Conservation (phyloP, 305 asterid species). For the Ruellia speciosa region DNA sequence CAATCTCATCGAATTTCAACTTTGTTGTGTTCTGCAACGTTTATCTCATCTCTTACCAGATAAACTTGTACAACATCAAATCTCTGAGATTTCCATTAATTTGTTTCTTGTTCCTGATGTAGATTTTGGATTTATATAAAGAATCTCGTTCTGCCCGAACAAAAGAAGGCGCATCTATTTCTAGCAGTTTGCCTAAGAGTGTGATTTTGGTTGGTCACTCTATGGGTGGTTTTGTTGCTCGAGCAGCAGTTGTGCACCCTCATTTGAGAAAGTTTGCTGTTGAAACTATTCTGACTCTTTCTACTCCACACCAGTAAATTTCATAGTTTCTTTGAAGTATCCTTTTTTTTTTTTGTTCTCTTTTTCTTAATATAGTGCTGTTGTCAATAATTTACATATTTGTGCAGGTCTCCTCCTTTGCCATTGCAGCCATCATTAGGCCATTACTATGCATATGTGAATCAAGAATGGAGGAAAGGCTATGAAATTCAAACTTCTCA, state of each 20-base stretch:
- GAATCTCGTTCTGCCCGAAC: constrained; percentile 54
- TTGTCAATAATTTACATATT: constrained; percentile 14
- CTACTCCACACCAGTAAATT: constrained; percentile 91
- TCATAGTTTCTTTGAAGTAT: constrained; percentile 13
- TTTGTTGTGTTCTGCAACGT: not conserved
- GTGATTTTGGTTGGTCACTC: constrained; percentile 98
- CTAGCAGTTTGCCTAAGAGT: constrained; percentile 61
- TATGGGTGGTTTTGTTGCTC: constrained; percentile 99
- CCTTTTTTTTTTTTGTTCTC: constrained; percentile 6
- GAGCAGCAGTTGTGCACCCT: constrained; percentile 92
- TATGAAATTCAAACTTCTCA: constrained; percentile 57
- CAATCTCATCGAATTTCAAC: no score
- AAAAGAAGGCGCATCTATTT: constrained; percentile 60
- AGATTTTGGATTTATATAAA: constrained; percentile 84
- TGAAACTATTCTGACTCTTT: constrained; percentile 85
- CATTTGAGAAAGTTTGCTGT: constrained; percentile 76
- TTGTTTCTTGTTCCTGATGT: constrained; percentile 19
- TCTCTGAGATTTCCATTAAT: constrained; percentile 18
- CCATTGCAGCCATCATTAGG: constrained; percentile 93
- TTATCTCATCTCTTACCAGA: constrained; percentile 1
- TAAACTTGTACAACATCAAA: constrained; percentile 1
- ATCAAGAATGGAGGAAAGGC: constrained; percentile 86
- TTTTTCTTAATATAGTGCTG: constrained; percentile 16
- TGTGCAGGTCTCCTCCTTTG: constrained; percentile 78
- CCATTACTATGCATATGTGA: constrained; percentile 66